Base-by-base conservation (phyloP, 1,284 basidiomycete species). In the Anthracocystis panici-leucophaei region DNA sequence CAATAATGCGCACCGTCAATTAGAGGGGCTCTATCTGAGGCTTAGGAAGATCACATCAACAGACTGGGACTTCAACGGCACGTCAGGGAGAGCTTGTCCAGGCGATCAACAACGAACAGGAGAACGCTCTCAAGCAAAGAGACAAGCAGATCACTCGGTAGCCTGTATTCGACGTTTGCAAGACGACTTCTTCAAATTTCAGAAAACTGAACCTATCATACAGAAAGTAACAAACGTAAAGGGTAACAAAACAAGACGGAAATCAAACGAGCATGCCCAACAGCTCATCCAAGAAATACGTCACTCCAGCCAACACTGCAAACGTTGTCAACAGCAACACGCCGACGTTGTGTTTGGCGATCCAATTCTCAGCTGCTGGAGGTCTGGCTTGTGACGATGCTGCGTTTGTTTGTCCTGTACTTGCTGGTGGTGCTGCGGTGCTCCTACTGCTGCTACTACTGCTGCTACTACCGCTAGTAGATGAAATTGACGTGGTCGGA, bases 201-300 rank as follows among this genome's bases (percentile, higher is more conserved):
- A 5, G 11, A 38, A 10, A 38, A 38, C 10, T 11, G 10, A 6
- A 16, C 35, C 35, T 38, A 16, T 38, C 35, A 38, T 38, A 38
- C 35, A 38, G 11, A 14, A 6, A 38, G 35, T 12, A 16, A 16
- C 35, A 38, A 16, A 38, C 35, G 14, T 16, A 44, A 16, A 16
- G 42, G 42, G 42, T 44, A 21, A 21, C 3, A 21, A 27, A 18
- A 50, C 23, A 46, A 46, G 25, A 27, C 7, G 33, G 12, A 21
- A 21, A 41, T 70, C 35, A 78, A 25, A 75, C 64, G 41, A 76
- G 58, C 40, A 68, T 35, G n/a, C 21, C 52, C 14, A 76, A 46
- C 33, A 76, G 55, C 31, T 76, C 65, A 27, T 76, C 74, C 16
- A 76, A 41, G 35, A 76, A 68, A 57, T 66, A 76, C 5, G 68